Evolutionary conservation across 2,329 filamentous ascomycete species (phyloP).

Genomic region (Alternaria sp.): DNA sequence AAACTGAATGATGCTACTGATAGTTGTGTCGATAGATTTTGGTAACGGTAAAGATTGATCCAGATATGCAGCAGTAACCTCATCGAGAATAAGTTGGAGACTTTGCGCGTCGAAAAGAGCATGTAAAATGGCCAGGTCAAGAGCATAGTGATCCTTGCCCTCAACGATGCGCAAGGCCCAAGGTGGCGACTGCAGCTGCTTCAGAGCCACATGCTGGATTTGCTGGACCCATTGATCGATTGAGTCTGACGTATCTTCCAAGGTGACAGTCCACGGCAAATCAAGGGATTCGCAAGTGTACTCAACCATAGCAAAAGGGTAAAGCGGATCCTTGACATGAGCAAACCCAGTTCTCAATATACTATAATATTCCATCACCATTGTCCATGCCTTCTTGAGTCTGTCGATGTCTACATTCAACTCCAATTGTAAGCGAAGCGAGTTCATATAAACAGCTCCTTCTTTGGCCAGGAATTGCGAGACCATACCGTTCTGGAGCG

Average conservation of each 20-base stretch:
- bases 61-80: conserved; percentile 60
- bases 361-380: conserved; percentile 64
- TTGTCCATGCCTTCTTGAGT: conserved; percentile 68
- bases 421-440: conserved; percentile 65
- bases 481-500: conserved; percentile 81
- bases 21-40: conserved; percentile 53
- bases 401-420: conserved; percentile 47
- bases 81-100: conserved; percentile 69
- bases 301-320: conserved; percentile 79
- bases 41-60: conserved; percentile 31
- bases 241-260: neutral
- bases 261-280: conserved; percentile 47
- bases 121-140: conserved; percentile 74
- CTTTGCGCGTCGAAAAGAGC: conserved; percentile 87
- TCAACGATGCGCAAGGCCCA: conserved; percentile 69
- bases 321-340: conserved; percentile 65
- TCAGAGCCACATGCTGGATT: conserved; percentile 46
- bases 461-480: conserved; percentile 74
- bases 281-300: conserved; percentile 53
- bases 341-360: conserved; percentile 82
- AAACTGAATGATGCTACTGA: conserved; percentile 57
- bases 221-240: conserved; percentile 37
- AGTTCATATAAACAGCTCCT: conserved; percentile 79
- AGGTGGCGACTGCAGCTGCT: conserved; percentile 63
- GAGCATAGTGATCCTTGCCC: conserved; percentile 18